Base-by-base conservation (phyloP, 768 basidiomycete species). In the Paxillus ammoniavirescens region DNA sequence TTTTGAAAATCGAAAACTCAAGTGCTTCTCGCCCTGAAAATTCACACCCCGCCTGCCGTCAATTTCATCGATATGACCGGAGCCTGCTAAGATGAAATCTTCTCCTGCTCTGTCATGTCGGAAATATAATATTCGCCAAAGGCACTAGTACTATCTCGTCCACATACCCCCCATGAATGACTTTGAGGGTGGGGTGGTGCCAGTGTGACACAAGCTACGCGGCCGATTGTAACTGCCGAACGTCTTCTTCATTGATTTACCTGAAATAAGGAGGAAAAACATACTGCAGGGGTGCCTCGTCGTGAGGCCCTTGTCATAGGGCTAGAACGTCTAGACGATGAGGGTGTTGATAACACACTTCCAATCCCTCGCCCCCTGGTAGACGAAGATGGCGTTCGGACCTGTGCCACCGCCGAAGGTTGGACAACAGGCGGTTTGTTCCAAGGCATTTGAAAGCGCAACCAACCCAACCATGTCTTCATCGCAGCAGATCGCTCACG, bases 401-500 rank as follows among this genome's bases (percentile, higher is more conserved):
- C 54, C 41, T 66, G 70, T 57, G 55, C 43, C 37, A 28, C 54
- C 40, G 42, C 51, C 49, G 53, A 49, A 0, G 56, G 49, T 14
- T 44, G 55, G 14, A 53, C 49, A 2, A 42, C 56, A 15, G 40
- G 30, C 30, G 44, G 58, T 38, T 57, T 64, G 8, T 66, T 62
- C 69, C 69, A 70, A 3, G 61, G 68, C 55, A 65, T 61, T 44
- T 66, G 69, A 38, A 59, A 61, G 40, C 36, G 47, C 43, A 72
- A 40, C 64, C 66, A 68, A 37, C 70, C 70, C 38, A 42, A 44
- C 69, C 69, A 70, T 7, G 68, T 66, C 41, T 65, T 61, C 58
- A 56, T 57, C 49, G 62, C 63, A 23, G 61, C 71, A n/a, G 59
- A 60, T 26, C 79, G 75, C 58, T 82, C 81, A 50, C 80, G 78